These are phyloP conservation scores for Pythium guiyangense DNA, from an alignment of 352 stramenopile genomes.

Conservation along the genomic window DNA sequence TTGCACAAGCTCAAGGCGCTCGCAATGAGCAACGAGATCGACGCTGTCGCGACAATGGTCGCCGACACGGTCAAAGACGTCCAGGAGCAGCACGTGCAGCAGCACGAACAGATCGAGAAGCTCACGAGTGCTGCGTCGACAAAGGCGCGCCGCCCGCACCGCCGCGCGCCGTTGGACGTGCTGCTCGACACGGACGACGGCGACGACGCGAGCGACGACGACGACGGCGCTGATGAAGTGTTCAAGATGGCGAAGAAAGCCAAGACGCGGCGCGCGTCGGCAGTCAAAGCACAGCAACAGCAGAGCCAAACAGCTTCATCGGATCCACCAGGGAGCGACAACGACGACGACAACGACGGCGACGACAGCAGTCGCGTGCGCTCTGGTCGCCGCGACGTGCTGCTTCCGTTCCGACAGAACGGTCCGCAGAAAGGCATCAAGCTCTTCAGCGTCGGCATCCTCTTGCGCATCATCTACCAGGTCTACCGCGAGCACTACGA, in stretches of 20 bases:
- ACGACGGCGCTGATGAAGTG: slow-evolving; percentile 20
- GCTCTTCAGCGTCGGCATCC: slow-evolving; percentile 54
- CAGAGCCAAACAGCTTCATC: slow-evolving; percentile 8
- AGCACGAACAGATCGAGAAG: slow-evolving; percentile 12
- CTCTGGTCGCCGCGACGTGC: slow-evolving; percentile 29
- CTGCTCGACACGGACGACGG: slow-evolving; percentile 5
- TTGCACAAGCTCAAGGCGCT: slow-evolving; percentile 15
- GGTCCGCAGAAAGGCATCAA: slow-evolving; percentile 37
- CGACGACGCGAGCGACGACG: slow-evolving; percentile 16
- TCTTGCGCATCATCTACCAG: slow-evolving; percentile 59
- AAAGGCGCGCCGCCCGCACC: slow-evolving; percentile 1
- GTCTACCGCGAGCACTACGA: slow-evolving; percentile 78
- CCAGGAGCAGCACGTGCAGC: slow-evolving; percentile 21
- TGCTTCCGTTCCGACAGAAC: slow-evolving; percentile 42
- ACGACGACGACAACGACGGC: slow-evolving; percentile 16
- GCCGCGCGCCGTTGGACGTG: background rate
- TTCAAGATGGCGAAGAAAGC: slow-evolving; percentile 37
- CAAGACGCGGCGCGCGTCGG: slow-evolving; percentile 36
- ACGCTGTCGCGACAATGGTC: slow-evolving; percentile 16
- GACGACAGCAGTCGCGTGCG: background rate
- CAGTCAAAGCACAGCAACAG: slow-evolving; percentile 10
- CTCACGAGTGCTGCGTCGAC: background rate
- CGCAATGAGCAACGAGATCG: slow-evolving; percentile 14
- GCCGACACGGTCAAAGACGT: slow-evolving; percentile 20
- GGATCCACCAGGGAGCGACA: background rate